phyloP scores from a whole-genome alignment of 805 yeast genomes.

The Wickerhamomyces bovis region DNA sequence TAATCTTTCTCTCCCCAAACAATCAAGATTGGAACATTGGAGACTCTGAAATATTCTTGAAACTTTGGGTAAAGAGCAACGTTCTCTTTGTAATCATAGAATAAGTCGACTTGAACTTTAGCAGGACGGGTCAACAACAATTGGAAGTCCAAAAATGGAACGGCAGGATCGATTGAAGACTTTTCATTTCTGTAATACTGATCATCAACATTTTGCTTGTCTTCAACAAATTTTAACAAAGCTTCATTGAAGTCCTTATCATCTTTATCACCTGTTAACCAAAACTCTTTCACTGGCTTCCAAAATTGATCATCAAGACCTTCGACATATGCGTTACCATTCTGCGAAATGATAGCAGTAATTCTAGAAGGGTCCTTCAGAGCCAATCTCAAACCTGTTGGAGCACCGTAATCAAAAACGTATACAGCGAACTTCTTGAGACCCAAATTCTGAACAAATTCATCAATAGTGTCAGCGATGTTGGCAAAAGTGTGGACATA shows the following conservation, averaged over 20 bases:
- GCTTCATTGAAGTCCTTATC: neutral
- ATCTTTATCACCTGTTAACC: slow-evolving; percentile 20
- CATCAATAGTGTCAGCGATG: slow-evolving; percentile 25
- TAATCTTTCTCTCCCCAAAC: slow-evolving; percentile 38
- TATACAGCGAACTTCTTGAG: slow-evolving; percentile 29
- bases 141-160: slow-evolving; percentile 25
- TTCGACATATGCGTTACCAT: slow-evolving; percentile 40
- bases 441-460: slow-evolving; percentile 24
- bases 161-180: slow-evolving; percentile 29
- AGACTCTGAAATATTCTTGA: slow-evolving; percentile 28
- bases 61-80: slow-evolving; percentile 31
- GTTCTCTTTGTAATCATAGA: slow-evolving; percentile 32
- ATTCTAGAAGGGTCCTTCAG: slow-evolving; percentile 27
- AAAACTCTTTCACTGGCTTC: slow-evolving; percentile 29
- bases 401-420: slow-evolving; percentile 41
- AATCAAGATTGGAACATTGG: slow-evolving; percentile 30
- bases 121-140: slow-evolving; percentile 22
- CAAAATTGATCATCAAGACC: slow-evolving; percentile 34
- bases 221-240: slow-evolving; percentile 11
- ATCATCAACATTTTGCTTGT: slow-evolving; percentile 15
- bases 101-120: slow-evolving; percentile 29
- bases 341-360: slow-evolving; percentile 32
- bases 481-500: slow-evolving; percentile 28
- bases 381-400: slow-evolving; percentile 35
- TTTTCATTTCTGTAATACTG: slow-evolving; percentile 31